A percentile compares a stretch with the other conserved stretches of the same genome.
Evolutionary conservation across 1,284 basidiomycete genomes (phyloP).

Genomic region (Rhodotorula sp.): DNA sequence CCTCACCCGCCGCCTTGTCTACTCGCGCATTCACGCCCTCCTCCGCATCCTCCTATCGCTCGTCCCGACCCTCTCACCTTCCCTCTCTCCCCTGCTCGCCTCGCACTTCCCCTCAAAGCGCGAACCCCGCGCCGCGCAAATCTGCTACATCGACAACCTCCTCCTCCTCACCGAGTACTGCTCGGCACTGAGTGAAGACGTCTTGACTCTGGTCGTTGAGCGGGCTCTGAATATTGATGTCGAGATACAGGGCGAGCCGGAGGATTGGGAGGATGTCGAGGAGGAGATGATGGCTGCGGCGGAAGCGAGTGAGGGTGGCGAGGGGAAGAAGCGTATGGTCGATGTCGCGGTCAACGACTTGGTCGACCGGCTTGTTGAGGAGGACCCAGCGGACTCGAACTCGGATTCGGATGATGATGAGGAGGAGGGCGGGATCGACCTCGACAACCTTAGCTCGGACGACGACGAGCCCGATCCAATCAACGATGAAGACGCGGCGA

Average conservation of each 20-base stretch:
- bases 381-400: constrained; percentile 61
- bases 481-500: constrained; percentile 60
- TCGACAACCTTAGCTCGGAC: constrained; percentile 53
- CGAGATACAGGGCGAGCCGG: constrained; percentile 92
- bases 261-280: constrained; percentile 69
- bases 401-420: constrained; percentile 53
- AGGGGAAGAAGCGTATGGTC: constrained; percentile 41
- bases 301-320: constrained; percentile 58
- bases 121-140: constrained; percentile 73
- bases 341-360: constrained; percentile 38
- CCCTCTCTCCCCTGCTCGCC: constrained; percentile 78
- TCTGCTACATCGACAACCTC: constrained; percentile 89
- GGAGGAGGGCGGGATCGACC: constrained; percentile 38
- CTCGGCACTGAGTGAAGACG: constrained; percentile 78
- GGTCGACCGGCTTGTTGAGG: constrained; percentile 45
- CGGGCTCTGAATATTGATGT: constrained; percentile 93
- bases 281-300: constrained; percentile 50
- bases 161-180: constrained; percentile 84
- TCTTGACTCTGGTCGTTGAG: constrained; percentile 82
- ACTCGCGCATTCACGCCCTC: constrained; percentile 82
- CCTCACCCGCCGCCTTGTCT: constrained; percentile 76
- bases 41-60: constrained; percentile 80
- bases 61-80: constrained; percentile 82
- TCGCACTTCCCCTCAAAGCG: constrained; percentile 90
- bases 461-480: constrained; percentile 54